Conservation (phyloP, 768 basidiomycete genomes). For the Xerocomellus dryophilus region DNA sequence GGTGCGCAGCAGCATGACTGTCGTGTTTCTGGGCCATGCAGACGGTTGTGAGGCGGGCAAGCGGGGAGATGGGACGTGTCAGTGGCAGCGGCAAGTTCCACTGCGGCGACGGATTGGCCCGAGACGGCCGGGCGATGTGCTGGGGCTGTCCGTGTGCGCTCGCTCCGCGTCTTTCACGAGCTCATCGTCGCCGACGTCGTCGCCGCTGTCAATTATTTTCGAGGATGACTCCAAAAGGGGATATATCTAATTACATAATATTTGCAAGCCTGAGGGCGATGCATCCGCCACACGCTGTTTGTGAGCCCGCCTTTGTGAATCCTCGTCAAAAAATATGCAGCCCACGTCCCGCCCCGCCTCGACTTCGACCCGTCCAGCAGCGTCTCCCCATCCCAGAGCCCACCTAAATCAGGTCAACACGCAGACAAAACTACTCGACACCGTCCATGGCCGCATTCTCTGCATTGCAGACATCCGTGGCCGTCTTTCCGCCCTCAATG, state of each 20-base stretch:
- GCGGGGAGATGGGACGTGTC: conserved; percentile 4
- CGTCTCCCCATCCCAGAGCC: conserved; percentile 51
- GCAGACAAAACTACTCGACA: conserved; percentile 76
- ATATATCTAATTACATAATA: conserved; percentile 31
- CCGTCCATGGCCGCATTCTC: conserved; percentile 79
- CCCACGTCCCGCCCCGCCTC: conserved; percentile 56
- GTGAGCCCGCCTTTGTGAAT: conserved; percentile 19
- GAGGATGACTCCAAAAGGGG: conserved; percentile 6
- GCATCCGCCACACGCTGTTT: conserved; percentile 12
- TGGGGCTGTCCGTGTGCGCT: conserved; percentile 8
- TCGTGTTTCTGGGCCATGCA: conserved; percentile 33
- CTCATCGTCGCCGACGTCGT: conserved; percentile 26
- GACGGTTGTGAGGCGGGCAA: background rate
- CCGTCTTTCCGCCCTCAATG: conserved; percentile 82
- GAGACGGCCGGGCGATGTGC: background rate
- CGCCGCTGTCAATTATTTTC: conserved; percentile 11
- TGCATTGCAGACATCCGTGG: conserved; percentile 95
- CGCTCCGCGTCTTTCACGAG: conserved; percentile 22
- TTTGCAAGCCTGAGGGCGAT: background rate
- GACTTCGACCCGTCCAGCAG: conserved; percentile 55
- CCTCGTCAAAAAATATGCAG: conserved; percentile 44
- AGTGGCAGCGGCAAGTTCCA: background rate
- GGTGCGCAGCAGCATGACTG: conserved; percentile 14
- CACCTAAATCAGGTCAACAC: conserved; percentile 57
- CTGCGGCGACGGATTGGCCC: background rate